A percentile compares a stretch with the other conserved stretches of the same genome.
Conservation (phyloP, 2,329 filamentous ascomycete species). For the Fusarium goolgardi region DNA sequence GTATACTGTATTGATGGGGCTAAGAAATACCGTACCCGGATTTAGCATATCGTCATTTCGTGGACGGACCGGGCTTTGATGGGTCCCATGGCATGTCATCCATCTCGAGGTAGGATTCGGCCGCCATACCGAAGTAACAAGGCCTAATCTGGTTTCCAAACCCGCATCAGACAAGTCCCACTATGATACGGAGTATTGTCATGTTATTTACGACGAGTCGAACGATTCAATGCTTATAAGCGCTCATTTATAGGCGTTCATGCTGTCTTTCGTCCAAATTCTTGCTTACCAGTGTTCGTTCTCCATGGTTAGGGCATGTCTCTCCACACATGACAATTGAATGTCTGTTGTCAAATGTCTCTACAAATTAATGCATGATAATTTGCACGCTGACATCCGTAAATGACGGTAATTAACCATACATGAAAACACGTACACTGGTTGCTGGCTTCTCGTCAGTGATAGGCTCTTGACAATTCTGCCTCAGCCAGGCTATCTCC, state of each 20-base stretch:
- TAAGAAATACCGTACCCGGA: constrained; percentile 20
- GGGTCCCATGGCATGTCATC: constrained; percentile 21
- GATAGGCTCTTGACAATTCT: constrained; percentile 20
- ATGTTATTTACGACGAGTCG: constrained; percentile 15
- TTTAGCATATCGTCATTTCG: constrained; percentile 40
- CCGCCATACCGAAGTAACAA: constrained; percentile 24
- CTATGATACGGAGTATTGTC: constrained; percentile 4
- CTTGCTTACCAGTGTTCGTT: background rate
- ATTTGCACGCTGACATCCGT: constrained; percentile 11
- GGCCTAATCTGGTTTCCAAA: constrained; percentile 16
- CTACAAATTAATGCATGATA: constrained; percentile 18
- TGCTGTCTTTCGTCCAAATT: background rate
- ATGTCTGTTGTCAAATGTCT: constrained; percentile 14
- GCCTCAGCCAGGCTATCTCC: constrained; percentile 8
- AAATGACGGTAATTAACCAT: constrained; percentile 15
- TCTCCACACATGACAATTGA: constrained; percentile 1
- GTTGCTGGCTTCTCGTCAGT: background rate
- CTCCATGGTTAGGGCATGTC: background rate
- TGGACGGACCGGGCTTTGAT: constrained; percentile 15
- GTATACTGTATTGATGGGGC: constrained; percentile 11
- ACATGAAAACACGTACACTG: constrained; percentile 10
- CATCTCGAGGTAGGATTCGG: constrained; percentile 34
- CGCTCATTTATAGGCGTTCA: background rate
- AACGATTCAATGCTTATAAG: background rate
- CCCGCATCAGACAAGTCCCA: constrained; percentile 8